A percentile compares a stretch with the other conserved stretches of the same genome.
Conservation (phyloP, 116 monocot species). For the Iris pallida region DNA sequence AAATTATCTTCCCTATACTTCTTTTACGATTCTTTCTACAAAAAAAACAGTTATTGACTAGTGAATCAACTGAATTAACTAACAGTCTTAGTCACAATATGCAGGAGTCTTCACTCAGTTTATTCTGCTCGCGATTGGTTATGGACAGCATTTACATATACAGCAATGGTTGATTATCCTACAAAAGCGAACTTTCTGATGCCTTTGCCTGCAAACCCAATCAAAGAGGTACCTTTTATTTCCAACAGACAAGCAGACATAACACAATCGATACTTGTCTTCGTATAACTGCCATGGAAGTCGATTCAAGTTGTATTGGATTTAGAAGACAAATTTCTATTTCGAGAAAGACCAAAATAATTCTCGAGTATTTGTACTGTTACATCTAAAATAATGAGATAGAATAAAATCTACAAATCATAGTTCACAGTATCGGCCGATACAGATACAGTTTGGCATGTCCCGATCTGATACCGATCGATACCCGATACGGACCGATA, state of each 20-base stretch:
- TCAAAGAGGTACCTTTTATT: slow-evolving; percentile 59
- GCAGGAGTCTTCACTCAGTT: slow-evolving; percentile 43
- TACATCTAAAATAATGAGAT: too few relatives aligned
- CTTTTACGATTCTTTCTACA: background rate
- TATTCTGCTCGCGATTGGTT: slow-evolving; percentile 63
- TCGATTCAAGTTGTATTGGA: too few relatives aligned
- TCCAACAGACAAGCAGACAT: background rate
- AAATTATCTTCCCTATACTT: too few relatives aligned
- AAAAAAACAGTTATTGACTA: background rate
- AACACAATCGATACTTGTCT: background rate
- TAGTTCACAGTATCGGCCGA: too few relatives aligned
- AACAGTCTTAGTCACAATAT: background rate
- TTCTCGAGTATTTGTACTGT: too few relatives aligned
- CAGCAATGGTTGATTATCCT: slow-evolving; percentile 91
- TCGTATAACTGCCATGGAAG: background rate
- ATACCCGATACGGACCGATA: too few relatives aligned
- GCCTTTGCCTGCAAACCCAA: slow-evolving; percentile 66
- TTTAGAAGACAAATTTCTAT: too few relatives aligned
- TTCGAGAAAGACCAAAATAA: too few relatives aligned
- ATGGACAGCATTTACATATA: slow-evolving; percentile 68
- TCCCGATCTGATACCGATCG: too few relatives aligned
- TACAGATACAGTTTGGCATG: too few relatives aligned
- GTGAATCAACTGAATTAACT: background rate
- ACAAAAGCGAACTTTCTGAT: slow-evolving; percentile 64
- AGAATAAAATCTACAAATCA: too few relatives aligned